These are phyloP conservation scores for Candida cerambycidarum DNA, from an alignment of 805 yeast species.

Conservation along the genomic window DNA sequence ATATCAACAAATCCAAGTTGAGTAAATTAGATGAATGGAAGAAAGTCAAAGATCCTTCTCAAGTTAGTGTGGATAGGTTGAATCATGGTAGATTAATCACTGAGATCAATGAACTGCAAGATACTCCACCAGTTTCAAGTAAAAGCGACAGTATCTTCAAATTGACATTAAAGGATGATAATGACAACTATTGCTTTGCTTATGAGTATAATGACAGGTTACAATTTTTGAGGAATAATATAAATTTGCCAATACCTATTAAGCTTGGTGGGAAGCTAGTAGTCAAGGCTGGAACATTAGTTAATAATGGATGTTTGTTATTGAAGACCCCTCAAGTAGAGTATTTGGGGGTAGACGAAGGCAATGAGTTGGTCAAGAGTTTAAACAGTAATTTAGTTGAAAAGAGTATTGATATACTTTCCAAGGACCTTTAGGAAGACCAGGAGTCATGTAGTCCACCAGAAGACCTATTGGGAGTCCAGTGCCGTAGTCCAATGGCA, in stretches of 20 bases:
- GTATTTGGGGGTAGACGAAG: conserved; percentile 31
- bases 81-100: conserved; percentile 38
- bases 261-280: conserved; percentile 60
- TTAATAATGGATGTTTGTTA: conserved; percentile 48
- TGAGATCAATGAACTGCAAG: conserved; percentile 48
- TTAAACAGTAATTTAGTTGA: conserved; percentile 37
- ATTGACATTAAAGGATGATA: conserved; percentile 55
- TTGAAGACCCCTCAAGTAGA: conserved; percentile 31
- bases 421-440: conserved; percentile 12
- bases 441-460: too few relatives aligned
- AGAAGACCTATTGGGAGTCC: too few relatives aligned
- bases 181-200: conserved; percentile 54
- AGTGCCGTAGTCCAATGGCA: too few relatives aligned
- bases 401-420: conserved; percentile 40
- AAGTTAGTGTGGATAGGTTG: conserved; percentile 60
- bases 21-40: conserved; percentile 57
- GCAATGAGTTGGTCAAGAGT: conserved; percentile 22
- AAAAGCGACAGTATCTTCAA: conserved; percentile 34
- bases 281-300: conserved; percentile 46
- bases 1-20: conserved; percentile 50
- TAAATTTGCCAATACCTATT: conserved; percentile 35
- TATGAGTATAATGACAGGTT: conserved; percentile 53
- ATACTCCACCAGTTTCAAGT: conserved; percentile 15
- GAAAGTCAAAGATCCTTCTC: conserved; percentile 53
- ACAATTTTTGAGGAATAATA: conserved; percentile 42